Evolutionary conservation across 441 rosid species (phyloP).

Genomic region (Corymbia citriodora): DNA sequence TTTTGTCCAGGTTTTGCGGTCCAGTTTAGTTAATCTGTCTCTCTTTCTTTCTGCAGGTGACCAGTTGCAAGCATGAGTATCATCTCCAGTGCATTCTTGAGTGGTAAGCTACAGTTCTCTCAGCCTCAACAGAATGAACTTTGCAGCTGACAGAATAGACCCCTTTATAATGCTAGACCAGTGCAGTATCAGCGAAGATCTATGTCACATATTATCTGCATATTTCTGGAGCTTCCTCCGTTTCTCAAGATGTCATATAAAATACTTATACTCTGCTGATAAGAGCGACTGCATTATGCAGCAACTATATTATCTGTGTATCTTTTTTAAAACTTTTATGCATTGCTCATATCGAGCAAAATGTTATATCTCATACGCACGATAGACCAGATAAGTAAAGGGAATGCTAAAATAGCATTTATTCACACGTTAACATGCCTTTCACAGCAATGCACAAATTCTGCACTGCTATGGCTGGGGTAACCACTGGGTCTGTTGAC

Average conservation of each 20-base stretch:
- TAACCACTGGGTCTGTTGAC: background rate
- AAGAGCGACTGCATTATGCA: background rate
- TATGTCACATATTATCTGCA: background rate
- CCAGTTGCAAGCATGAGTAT: conserved; percentile 92
- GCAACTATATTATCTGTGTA: background rate
- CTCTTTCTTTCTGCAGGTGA: conserved; percentile 38
- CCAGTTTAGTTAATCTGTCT: background rate
- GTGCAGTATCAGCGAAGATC: background rate
- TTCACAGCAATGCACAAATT: background rate
- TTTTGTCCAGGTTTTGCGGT: background rate
- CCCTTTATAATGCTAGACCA: background rate
- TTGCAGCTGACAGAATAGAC: background rate
- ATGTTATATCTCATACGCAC: background rate
- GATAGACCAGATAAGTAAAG: background rate
- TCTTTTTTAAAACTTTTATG: background rate
- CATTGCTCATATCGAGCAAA: background rate
- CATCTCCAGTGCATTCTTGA: conserved; percentile 96
- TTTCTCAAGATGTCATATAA: background rate
- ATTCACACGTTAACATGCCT: background rate
- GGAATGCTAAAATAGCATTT: background rate
- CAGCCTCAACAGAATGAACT: background rate
- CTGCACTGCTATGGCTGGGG: background rate
- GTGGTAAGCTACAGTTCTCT: conserved; percentile 39
- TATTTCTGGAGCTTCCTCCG: background rate
- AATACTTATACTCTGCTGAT: background rate